phyloP scores from a whole-genome alignment of 345 rosid genomes.

The Eucalyptus shirleyi region DNA sequence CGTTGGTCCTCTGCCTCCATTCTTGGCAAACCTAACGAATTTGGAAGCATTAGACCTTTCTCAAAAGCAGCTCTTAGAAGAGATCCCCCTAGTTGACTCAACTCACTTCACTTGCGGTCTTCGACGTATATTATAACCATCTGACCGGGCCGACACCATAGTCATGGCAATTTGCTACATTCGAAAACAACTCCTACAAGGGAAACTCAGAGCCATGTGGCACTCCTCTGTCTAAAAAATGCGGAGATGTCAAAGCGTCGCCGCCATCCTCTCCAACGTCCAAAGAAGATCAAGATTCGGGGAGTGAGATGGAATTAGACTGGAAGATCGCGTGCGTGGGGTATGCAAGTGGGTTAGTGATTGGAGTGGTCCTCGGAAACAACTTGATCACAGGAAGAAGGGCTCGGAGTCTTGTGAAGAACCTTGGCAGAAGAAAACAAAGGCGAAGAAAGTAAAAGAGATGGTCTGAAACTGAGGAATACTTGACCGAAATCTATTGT shows the following conservation, averaged over 20 bases:
- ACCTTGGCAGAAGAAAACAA: neutral
- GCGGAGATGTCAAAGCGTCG: neutral
- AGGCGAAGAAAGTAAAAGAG: neutral
- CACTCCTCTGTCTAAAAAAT: neutral
- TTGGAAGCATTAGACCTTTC: neutral
- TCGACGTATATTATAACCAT: neutral
- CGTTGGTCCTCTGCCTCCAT: neutral
- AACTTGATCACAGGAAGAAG: neutral
- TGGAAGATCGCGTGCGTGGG: neutral
- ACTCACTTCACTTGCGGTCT: neutral
- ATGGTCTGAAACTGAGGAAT: neutral
- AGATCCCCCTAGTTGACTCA: neutral
- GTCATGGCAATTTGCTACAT: accelerated
- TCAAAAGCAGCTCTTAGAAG: neutral
- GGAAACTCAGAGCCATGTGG: neutral
- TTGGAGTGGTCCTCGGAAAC: neutral
- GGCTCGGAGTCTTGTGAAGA: neutral
- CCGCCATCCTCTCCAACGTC: neutral
- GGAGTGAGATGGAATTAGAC: neutral
- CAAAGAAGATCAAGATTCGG: neutral
- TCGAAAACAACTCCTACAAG: neutral
- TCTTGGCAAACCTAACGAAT: neutral
- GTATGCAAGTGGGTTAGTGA: neutral
- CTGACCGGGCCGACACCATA: neutral
- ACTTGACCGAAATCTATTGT: neutral